Conservation (phyloP, 1,139 yeast species). For the Lodderomyces theae region DNA sequence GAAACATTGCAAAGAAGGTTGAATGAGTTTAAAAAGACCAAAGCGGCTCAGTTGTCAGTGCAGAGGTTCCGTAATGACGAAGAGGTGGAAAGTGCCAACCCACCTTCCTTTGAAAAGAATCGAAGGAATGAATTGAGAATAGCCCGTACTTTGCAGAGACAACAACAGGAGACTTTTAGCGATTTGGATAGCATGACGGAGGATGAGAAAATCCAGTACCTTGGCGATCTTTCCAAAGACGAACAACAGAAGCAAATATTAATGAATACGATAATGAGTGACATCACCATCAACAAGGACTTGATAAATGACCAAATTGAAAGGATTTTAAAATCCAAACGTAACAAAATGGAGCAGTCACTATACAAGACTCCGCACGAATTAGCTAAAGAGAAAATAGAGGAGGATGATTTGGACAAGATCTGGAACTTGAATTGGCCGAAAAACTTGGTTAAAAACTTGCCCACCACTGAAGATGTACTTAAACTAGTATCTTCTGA, state of each 20-base stretch:
- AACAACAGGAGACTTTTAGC: slow-evolving; percentile 13
- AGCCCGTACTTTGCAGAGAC: slow-evolving; percentile 14
- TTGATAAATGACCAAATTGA: slow-evolving; percentile 14
- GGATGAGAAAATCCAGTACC: slow-evolving; percentile 7
- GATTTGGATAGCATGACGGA: slow-evolving; percentile 13
- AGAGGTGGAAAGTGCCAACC: slow-evolving; percentile 53
- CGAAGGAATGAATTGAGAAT: slow-evolving; percentile 28
- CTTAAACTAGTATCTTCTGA: slow-evolving; percentile 56
- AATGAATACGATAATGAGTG: slow-evolving; percentile 22
- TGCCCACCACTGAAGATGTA: slow-evolving; percentile 57
- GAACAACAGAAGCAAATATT: slow-evolving; percentile 17
- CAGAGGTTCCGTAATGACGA: slow-evolving; percentile 58
- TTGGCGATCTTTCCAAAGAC: slow-evolving; percentile 10
- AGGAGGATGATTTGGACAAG: slow-evolving; percentile 10
- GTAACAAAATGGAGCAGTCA: slow-evolving; percentile 14
- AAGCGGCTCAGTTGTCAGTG: slow-evolving; percentile 71
- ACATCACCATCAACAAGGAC: slow-evolving; percentile 23
- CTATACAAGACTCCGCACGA: slow-evolving; percentile 17
- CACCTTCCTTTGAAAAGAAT: slow-evolving; percentile 76
- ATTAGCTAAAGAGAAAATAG: slow-evolving; percentile 6
- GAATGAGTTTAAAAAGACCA: slow-evolving; percentile 79
- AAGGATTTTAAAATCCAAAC: slow-evolving; percentile 17
- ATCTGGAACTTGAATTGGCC: slow-evolving; percentile 44
- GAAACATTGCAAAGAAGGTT: slow-evolving; percentile 88
- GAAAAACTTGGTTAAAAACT: slow-evolving; percentile 43